Conservation (phyloP, 108 stramenopile species). For the Skeletonema costatum region DNA sequence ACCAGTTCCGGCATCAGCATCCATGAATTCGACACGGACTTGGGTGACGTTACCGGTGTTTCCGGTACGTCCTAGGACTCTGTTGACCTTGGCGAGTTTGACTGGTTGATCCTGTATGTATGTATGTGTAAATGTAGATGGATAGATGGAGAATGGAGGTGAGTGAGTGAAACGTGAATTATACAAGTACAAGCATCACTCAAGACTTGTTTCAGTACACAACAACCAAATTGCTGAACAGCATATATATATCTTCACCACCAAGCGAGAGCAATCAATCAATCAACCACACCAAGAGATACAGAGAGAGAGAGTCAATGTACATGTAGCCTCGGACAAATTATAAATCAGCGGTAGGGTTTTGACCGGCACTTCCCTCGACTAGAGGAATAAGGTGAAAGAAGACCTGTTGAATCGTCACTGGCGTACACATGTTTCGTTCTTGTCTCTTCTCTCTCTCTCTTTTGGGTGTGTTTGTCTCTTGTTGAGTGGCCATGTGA, state of each 20-base stretch:
- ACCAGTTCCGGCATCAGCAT: constrained; percentile 75
- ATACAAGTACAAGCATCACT: no score
- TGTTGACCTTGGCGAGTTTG: constrained; percentile 97
- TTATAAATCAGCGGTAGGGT: constrained; percentile 47
- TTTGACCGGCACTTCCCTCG: constrained; percentile 48
- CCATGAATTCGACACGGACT: constrained; percentile 99
- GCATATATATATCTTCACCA: no score
- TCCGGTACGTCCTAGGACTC: constrained; percentile 98
- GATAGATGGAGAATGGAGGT: neutral
- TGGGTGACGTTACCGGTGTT: constrained; percentile 99
- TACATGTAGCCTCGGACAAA: constrained; percentile 20
- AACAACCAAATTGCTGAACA: no score
- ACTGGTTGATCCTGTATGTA: constrained; percentile 84
- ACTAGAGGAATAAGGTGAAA: constrained; percentile 43
- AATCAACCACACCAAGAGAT: neutral
- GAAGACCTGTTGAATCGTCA: constrained; percentile 51
- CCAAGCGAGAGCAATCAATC: neutral
- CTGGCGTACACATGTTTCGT: constrained; percentile 1
- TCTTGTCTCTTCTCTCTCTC: neutral
- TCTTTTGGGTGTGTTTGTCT: neutral
- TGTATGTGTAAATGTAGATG: neutral
- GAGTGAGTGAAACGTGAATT: no score
- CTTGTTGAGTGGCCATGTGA: neutral
- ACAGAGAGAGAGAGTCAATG: neutral
- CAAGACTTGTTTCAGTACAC: no score